Conservation (phyloP, 495 filamentous ascomycete species). For the Haplographium delicatum region DNA sequence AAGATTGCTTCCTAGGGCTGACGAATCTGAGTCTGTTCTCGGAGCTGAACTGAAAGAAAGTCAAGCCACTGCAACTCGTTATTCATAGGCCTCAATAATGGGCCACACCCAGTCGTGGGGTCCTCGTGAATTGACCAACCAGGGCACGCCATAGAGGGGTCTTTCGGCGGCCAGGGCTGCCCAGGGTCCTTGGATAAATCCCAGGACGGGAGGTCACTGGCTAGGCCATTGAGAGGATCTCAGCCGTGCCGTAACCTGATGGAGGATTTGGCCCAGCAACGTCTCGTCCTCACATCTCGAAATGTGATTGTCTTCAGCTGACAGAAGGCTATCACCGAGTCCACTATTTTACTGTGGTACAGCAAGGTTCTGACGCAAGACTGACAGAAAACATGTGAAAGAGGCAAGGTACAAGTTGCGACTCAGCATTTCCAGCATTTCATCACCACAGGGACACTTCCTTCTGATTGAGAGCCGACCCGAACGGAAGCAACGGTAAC, state of each 20-base stretch:
- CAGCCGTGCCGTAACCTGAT: not conserved
- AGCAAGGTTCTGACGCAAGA: not conserved
- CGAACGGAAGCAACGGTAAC: not conserved
- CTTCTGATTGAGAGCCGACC: too few relatives aligned
- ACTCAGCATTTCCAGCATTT: not conserved
- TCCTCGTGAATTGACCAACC: conserved; percentile 10
- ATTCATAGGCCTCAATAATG: not conserved
- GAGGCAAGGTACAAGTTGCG: not conserved
- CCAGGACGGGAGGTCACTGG: not conserved
- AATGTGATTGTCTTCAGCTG: too few relatives aligned
- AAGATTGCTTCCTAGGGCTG: conserved; percentile 4
- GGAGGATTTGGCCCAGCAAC: not conserved
- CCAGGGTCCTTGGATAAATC: not conserved
- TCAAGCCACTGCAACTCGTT: not conserved
- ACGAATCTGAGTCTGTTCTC: too few relatives aligned
- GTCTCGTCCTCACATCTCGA: too few relatives aligned
- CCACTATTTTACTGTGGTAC: too few relatives aligned
- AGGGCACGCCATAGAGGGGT: not conserved
- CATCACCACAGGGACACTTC: too few relatives aligned
- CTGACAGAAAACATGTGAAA: not conserved
- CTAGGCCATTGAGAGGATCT: not conserved
- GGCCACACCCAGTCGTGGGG: not conserved
- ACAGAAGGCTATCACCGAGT: too few relatives aligned
- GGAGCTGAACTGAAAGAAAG: not conserved
- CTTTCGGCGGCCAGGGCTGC: not conserved